Evolutionary conservation across 768 basidiomycete genomes (phyloP).

Genomic region (Artomyces pyxidatus): DNA sequence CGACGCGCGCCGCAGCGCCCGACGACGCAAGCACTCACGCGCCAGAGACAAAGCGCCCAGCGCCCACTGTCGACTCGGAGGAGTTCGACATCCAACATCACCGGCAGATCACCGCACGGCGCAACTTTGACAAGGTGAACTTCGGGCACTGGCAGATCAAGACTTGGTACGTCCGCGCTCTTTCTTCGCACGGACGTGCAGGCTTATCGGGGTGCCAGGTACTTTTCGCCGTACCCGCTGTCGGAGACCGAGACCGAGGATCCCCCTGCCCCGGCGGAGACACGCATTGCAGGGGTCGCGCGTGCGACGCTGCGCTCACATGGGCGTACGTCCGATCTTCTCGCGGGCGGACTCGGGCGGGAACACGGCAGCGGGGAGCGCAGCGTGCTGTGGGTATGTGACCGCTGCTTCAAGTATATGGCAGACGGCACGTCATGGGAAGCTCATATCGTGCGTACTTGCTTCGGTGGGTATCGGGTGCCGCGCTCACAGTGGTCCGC

Average conservation of each 20-base stretch:
- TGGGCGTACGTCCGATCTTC: slow-evolving; percentile 65
- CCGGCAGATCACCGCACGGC: slow-evolving; percentile 55
- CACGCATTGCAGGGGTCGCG: slow-evolving; percentile 38
- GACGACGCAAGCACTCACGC: slow-evolving; percentile 4
- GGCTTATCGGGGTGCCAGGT: slow-evolving; percentile 40
- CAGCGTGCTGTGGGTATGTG: slow-evolving; percentile 72
- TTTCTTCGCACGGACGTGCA: slow-evolving; percentile 1
- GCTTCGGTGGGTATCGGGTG: neutral
- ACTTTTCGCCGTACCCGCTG: slow-evolving; percentile 88
- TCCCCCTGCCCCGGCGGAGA: slow-evolving; percentile 2
- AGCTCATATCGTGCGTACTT: slow-evolving; percentile 51
- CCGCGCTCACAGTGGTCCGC: neutral
- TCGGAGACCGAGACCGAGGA: slow-evolving; percentile 61
- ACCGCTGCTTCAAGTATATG: slow-evolving; percentile 97
- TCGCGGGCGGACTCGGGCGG: slow-evolving; percentile 54
- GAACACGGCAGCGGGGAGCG: slow-evolving; percentile 37
- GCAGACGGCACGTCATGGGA: slow-evolving; percentile 64
- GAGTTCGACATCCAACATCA: slow-evolving; percentile 64
- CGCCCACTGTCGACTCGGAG: slow-evolving; percentile 46
- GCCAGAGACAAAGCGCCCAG: slow-evolving; percentile 1
- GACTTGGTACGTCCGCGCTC: slow-evolving; percentile 58
- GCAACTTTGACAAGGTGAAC: slow-evolving; percentile 83
- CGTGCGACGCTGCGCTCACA: slow-evolving; percentile 50
- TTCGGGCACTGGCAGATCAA: slow-evolving; percentile 84
- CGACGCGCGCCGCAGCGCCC: slow-evolving; percentile 3